Percentiles rank a stretch among this genome's conserved stretches.
phyloP scores from a whole-genome alignment of 768 basidiomycete species.

The Trametes cinnabarina region DNA sequence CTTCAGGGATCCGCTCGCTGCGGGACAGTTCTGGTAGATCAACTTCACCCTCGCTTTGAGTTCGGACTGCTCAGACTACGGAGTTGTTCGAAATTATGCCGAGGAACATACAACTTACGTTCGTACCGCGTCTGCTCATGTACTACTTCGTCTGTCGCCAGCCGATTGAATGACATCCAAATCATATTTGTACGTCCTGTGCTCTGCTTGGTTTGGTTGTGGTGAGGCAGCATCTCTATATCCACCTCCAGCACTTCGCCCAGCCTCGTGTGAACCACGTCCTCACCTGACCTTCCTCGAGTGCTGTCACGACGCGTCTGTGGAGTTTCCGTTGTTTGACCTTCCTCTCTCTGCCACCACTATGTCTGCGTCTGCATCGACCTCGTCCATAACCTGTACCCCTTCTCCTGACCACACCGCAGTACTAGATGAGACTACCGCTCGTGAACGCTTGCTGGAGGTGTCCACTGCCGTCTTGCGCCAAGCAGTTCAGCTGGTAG shows the following conservation, averaged over 20 bases:
- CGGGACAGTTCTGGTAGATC: conserved; percentile 60
- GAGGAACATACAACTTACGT: conserved; percentile 50
- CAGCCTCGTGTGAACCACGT: conserved; percentile 13
- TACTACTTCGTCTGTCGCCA: conserved; percentile 3
- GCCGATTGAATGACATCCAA: not conserved
- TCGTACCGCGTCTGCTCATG: conserved; percentile 8
- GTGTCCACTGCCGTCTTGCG: conserved; percentile 66
- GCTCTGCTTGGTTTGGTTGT: no score
- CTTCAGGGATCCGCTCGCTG: conserved; percentile 70
- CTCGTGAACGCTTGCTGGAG: conserved; percentile 54
- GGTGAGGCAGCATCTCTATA: no score
- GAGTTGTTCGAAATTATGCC: conserved; percentile 79
- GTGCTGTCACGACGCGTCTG: not conserved
- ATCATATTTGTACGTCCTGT: not conserved
- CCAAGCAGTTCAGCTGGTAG: conserved; percentile 73
- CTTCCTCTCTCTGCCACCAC: not conserved
- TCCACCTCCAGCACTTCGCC: not conserved
- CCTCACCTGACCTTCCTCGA: conserved; percentile 9
- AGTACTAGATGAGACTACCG: conserved; percentile 21
- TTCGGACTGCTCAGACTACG: conserved; percentile 58
- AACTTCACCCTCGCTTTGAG: conserved; percentile 65
- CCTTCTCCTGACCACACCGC: not conserved
- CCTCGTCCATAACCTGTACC: not conserved
- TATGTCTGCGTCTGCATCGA: conserved; percentile 7
- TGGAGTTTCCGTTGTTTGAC: not conserved